Evolutionary conservation across 257 asterid genomes (phyloP).

Genomic region (Agastache rugosa): DNA sequence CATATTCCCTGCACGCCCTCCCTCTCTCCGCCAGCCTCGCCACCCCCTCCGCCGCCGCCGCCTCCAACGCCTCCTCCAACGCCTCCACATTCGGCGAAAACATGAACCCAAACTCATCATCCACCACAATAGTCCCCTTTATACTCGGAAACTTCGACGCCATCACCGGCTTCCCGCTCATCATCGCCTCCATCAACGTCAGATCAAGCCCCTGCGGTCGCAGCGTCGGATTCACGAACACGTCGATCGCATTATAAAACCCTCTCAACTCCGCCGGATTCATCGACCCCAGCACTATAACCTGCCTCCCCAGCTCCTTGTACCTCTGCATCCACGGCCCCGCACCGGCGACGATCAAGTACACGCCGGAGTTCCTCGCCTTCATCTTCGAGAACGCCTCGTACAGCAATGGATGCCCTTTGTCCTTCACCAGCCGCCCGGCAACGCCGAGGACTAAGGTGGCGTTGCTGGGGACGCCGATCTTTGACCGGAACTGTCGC

Average conservation of each 20-base stretch:
- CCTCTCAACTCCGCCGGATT: slow-evolving; percentile 57
- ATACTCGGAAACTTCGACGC: slow-evolving; percentile 95
- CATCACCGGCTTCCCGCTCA: slow-evolving; percentile 92
- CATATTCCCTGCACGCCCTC: slow-evolving; percentile 73
- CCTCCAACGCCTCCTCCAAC: slow-evolving; percentile 65
- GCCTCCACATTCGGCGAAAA: slow-evolving; percentile 81
- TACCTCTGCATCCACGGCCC: slow-evolving; percentile 88
- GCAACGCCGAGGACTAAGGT: slow-evolving; percentile 85
- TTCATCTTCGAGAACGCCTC: slow-evolving; percentile 75
- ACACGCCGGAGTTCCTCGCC: slow-evolving; percentile 49
- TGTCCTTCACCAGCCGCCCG: slow-evolving; percentile 87
- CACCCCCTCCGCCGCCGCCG: slow-evolving; percentile 71
- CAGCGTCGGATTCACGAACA: slow-evolving; percentile 87
- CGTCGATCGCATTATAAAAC: slow-evolving; percentile 78
- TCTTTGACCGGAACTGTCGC: slow-evolving; percentile 51
- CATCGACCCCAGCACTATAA: slow-evolving; percentile 76
- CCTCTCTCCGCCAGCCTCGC: slow-evolving; percentile 72
- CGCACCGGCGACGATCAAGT: slow-evolving; percentile 87
- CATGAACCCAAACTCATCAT: slow-evolving; percentile 82
- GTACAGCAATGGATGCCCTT: slow-evolving; percentile 83
- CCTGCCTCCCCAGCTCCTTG: slow-evolving; percentile 71
- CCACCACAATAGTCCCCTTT: slow-evolving; percentile 79
- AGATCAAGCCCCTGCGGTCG: slow-evolving; percentile 98
- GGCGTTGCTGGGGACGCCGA: slow-evolving; percentile 74
- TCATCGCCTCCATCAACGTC: slow-evolving; percentile 90